These are phyloP conservation scores for Neodidymelliopsis sp. DNA, from an alignment of 2,329 filamentous ascomycete genomes.

Conservation along the genomic window DNA sequence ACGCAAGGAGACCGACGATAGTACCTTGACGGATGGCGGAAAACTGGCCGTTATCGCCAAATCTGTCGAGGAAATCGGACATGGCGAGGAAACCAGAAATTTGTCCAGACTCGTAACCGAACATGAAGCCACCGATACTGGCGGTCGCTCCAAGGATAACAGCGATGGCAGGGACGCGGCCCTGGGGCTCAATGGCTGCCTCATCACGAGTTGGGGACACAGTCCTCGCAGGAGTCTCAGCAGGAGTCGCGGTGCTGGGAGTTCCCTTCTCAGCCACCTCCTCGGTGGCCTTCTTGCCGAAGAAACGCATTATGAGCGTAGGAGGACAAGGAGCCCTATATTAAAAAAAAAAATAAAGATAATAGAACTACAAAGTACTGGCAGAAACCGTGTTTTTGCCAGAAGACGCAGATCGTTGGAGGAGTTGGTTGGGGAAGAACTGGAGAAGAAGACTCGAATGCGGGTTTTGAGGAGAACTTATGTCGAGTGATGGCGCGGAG, in stretches of 20 bases:
- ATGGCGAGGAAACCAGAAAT: conserved; percentile 46
- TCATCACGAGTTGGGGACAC: conserved; percentile 24
- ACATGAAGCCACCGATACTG: conserved; percentile 48
- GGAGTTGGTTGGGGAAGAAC: conserved; percentile 20
- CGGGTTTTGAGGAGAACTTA: conserved; percentile 34
- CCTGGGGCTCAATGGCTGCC: conserved; percentile 25
- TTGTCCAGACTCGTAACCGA: conserved; percentile 41
- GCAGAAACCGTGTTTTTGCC: conserved; percentile 9
- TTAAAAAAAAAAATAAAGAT: conserved; percentile 5
- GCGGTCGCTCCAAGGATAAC: conserved; percentile 41
- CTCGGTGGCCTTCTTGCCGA: conserved; percentile 24
- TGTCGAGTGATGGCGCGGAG: conserved; percentile 28
- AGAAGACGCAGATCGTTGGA: conserved; percentile 18
- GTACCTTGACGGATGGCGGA: conserved; percentile 45
- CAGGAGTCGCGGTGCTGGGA: conserved; percentile 32
- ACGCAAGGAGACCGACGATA: conserved; percentile 47
- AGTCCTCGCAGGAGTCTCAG: conserved; percentile 34
- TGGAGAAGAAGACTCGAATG: conserved; percentile 23
- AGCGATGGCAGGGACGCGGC: conserved; percentile 37
- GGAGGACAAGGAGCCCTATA: conserved; percentile 7
- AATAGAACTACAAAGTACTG: conserved; percentile 7
- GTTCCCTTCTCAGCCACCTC: conserved; percentile 35
- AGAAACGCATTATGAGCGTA: conserved; percentile 32
- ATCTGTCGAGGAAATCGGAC: conserved; percentile 43
- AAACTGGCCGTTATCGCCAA: conserved; percentile 44